Evolutionary conservation across 495 filamentous ascomycete genomes (phyloP).

Genomic region (Penicillium coprophilum): DNA sequence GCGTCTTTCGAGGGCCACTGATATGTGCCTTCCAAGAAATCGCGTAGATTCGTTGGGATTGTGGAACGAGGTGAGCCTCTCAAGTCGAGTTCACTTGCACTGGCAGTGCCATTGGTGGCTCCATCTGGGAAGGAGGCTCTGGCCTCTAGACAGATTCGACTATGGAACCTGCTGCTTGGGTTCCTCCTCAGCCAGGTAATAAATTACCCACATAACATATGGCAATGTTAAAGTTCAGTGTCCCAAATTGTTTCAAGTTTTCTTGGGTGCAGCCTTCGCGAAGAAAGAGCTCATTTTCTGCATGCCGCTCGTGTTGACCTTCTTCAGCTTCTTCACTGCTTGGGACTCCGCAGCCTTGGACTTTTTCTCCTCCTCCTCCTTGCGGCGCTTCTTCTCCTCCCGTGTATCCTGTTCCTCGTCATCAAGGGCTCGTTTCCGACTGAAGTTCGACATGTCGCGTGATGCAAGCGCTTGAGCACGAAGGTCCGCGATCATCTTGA

Average conservation of each 20-base stretch:
- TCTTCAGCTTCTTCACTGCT: slow-evolving; percentile 75
- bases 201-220: not conserved
- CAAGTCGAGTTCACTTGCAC: not conserved
- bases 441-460: slow-evolving; percentile 68
- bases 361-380: slow-evolving; percentile 74
- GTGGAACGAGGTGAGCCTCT: not conserved
- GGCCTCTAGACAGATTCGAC: not conserved
- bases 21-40: slow-evolving; percentile 1
- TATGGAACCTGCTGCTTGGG: not conserved
- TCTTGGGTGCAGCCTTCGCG: slow-evolving; percentile 57
- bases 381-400: slow-evolving; percentile 62
- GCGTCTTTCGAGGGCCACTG: not conserved
- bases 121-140: not conserved
- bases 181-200: not conserved
- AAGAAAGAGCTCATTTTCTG: slow-evolving; percentile 97
- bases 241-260: slow-evolving; percentile 25
- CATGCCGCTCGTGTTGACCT: slow-evolving; percentile 90
- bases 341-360: slow-evolving; percentile 69
- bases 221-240: not conserved
- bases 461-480: slow-evolving; percentile 67
- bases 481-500: slow-evolving; percentile 61
- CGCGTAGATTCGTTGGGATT: not conserved
- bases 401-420: slow-evolving; percentile 63
- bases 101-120: not conserved
- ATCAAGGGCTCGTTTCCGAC: slow-evolving; percentile 64